Percentiles rank a stretch among this genome's conserved stretches.
Evolutionary conservation across 75 land plant genomes (phyloP).

Genomic region (Picea sitchensis): DNA sequence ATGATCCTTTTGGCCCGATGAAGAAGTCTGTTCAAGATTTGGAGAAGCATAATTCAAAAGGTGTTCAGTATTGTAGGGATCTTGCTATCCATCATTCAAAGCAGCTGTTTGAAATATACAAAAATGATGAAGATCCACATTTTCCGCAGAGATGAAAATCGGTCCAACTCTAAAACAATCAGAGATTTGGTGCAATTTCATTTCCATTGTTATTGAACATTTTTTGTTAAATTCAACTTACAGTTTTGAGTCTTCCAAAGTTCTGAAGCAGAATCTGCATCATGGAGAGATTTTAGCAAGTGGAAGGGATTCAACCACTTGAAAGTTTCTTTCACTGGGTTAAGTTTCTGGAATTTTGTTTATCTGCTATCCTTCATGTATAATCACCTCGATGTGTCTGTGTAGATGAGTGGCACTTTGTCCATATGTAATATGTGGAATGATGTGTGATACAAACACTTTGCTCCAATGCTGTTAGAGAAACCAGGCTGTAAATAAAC

Average conservation of each 20-base stretch:
- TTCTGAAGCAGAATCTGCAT: not conserved
- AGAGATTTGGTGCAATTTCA: not conserved
- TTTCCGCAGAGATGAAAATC: not conserved
- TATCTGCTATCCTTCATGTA: not conserved
- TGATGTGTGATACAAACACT: not conserved
- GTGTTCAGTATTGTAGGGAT: constrained; percentile 19
- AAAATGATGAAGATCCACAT: constrained; percentile 42
- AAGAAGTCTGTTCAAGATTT: constrained; percentile 48
- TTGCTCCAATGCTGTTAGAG: too few relatives aligned
- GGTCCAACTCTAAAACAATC: not conserved
- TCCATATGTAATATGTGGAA: not conserved
- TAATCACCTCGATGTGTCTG: not conserved
- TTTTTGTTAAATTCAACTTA: not conserved
- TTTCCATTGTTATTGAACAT: not conserved
- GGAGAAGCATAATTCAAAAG: constrained; percentile 23
- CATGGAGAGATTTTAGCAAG: not conserved
- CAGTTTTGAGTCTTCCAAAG: not conserved
- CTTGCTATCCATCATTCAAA: constrained; percentile 48
- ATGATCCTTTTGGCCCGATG: constrained; percentile 28
- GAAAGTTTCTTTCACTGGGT: not conserved
- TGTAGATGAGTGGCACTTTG: not conserved
- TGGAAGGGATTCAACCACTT: not conserved
- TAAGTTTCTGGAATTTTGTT: not conserved
- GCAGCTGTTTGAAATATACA: constrained; percentile 54
- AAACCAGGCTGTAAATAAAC: not conserved